Conservation (phyloP, 164 flowering plant species). For the Magnolia officinalis region DNA sequence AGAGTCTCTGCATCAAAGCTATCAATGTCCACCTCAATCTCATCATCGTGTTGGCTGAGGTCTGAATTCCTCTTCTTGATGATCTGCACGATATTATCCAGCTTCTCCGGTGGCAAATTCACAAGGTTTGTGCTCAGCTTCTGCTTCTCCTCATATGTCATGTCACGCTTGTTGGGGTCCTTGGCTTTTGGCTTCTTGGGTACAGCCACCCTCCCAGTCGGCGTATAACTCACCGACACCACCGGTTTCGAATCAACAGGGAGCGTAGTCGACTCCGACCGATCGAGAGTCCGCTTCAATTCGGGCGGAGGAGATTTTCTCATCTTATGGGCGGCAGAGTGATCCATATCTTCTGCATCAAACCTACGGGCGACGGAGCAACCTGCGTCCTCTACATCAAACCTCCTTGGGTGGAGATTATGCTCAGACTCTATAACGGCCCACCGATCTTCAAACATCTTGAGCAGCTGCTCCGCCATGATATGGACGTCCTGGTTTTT, state of each 20-base stretch:
- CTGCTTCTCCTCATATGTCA: slow-evolving; percentile 88
- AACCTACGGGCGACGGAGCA: slow-evolving; percentile 15
- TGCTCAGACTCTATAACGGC: slow-evolving; percentile 35
- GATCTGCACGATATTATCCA: slow-evolving; percentile 72
- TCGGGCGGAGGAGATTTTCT: slow-evolving; percentile 31
- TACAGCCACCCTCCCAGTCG: slow-evolving; percentile 34
- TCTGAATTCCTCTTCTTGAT: slow-evolving; percentile 70
- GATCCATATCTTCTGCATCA: not conserved
- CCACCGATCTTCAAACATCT: slow-evolving; percentile 68
- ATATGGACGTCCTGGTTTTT: slow-evolving; percentile 74
- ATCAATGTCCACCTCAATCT: slow-evolving; percentile 87
- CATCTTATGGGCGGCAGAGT: slow-evolving; percentile 17
- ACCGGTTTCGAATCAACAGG: slow-evolving; percentile 31
- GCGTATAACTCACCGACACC: slow-evolving; percentile 14
- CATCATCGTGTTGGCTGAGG: slow-evolving; percentile 70
- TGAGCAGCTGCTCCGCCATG: slow-evolving; percentile 59
- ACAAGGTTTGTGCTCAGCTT: slow-evolving; percentile 63
- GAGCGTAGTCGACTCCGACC: slow-evolving; percentile 35
- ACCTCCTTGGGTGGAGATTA: slow-evolving; percentile 24
- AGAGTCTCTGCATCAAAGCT: slow-evolving; percentile 79
- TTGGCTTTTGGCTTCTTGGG: slow-evolving; percentile 63
- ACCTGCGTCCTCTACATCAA: slow-evolving; percentile 17
- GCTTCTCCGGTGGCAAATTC: slow-evolving; percentile 69
- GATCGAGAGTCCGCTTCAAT: slow-evolving; percentile 31
- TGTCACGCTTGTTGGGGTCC: slow-evolving; percentile 56